A percentile compares a stretch with the other conserved stretches of the same genome.
phyloP scores from a whole-genome alignment of 106 monocot species.

The Dactylorhiza incarnata region DNA sequence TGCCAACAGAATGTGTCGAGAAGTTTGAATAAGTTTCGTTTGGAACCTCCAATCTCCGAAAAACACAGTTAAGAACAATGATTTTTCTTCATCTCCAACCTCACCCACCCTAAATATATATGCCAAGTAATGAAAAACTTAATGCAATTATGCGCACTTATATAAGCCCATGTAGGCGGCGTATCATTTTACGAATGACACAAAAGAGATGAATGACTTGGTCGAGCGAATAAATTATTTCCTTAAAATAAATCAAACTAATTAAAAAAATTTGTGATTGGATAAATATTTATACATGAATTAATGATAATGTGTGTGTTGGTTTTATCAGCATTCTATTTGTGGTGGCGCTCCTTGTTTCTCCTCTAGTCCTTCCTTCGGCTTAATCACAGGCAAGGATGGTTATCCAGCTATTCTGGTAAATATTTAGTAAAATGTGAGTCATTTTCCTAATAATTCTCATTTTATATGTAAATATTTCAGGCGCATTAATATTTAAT shows the following conservation, averaged over 20 bases:
- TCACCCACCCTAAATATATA: no score
- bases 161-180: no score
- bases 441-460: neutral
- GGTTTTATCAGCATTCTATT: slow-evolving; percentile 34
- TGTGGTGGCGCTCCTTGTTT: slow-evolving; percentile 69
- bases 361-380: slow-evolving; percentile 28
- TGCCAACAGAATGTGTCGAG: no score
- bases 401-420: neutral
- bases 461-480: neutral
- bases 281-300: neutral
- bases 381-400: neutral
- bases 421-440: neutral
- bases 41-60: no score
- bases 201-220: neutral
- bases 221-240: neutral
- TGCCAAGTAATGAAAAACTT: no score
- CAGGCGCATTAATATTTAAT: neutral
- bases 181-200: no score
- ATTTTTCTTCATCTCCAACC: no score
- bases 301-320: neutral
- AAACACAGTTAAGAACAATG: no score
- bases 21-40: no score
- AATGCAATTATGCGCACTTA: no score
- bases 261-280: neutral
- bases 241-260: neutral